These are phyloP conservation scores for Fraxinus baroniana DNA, from an alignment of 305 asterid genomes.

Conservation along the genomic window DNA sequence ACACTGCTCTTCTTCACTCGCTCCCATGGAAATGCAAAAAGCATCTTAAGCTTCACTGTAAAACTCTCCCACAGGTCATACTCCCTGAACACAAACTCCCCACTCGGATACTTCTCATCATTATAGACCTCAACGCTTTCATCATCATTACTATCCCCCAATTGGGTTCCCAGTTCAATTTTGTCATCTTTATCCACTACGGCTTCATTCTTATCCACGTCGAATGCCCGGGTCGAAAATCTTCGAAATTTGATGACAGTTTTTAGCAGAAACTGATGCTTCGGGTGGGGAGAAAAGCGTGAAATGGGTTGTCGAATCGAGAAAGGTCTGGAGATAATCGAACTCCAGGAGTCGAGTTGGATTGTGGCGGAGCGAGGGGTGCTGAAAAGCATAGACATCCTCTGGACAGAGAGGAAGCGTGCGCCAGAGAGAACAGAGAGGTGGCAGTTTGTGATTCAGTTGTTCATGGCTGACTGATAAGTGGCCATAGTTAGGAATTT, in stretches of 20 bases:
- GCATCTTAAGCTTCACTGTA: slow-evolving; percentile 67
- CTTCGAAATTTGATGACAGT: slow-evolving; percentile 10
- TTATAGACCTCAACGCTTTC: slow-evolving; percentile 31
- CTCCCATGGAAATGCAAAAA: slow-evolving; percentile 86
- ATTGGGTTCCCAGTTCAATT: slow-evolving; percentile 19
- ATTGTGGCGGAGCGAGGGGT: slow-evolving; percentile 30
- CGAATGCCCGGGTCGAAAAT: slow-evolving; percentile 34
- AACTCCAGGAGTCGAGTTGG: slow-evolving; percentile 43
- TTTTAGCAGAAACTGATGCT: slow-evolving; percentile 8
- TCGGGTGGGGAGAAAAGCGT: slow-evolving; percentile 15
- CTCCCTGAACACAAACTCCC: slow-evolving; percentile 70
- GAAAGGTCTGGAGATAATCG: slow-evolving; percentile 33
- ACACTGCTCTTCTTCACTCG: slow-evolving; percentile 91
- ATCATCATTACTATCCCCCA: slow-evolving; percentile 18
- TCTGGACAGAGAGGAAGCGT: background rate
- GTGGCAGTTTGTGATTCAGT: background rate
- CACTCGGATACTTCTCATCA: slow-evolving; percentile 62
- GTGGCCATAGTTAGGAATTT: background rate
- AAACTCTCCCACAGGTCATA: slow-evolving; percentile 60
- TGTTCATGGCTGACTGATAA: background rate
- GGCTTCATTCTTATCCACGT: slow-evolving; percentile 30
- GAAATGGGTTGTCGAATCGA: slow-evolving; percentile 19
- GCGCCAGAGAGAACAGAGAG: background rate
- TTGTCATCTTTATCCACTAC: slow-evolving; percentile 17
- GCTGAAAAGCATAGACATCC: slow-evolving; percentile 38